Conservation (phyloP, 2,329 filamentous ascomycete genomes). For the Nigrograna mackinnonii region DNA sequence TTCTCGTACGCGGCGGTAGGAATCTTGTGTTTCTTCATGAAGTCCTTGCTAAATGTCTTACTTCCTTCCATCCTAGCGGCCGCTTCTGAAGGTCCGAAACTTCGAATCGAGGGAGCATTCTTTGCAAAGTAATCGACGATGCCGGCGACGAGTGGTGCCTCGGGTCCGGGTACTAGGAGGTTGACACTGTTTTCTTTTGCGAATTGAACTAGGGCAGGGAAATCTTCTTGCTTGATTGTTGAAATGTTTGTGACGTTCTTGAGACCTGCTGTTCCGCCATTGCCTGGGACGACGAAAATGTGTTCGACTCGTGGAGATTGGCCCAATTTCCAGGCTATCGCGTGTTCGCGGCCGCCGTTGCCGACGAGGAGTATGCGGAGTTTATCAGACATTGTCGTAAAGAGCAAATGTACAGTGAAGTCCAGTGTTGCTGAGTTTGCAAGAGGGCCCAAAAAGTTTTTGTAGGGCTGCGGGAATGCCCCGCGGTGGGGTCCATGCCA, state of each 20-base stretch:
- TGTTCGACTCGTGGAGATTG: slow-evolving; percentile 78
- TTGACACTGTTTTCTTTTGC: slow-evolving; percentile 75
- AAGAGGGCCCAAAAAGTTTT: too few relatives aligned
- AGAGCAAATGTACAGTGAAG: too few relatives aligned
- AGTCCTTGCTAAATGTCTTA: slow-evolving; percentile 97
- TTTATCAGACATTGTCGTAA: slow-evolving; percentile 25
- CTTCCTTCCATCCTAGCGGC: slow-evolving; percentile 93
- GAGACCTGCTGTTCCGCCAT: slow-evolving; percentile 79
- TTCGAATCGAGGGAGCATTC: slow-evolving; percentile 61
- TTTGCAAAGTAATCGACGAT: slow-evolving; percentile 81
- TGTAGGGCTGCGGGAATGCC: too few relatives aligned
- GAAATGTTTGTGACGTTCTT: slow-evolving; percentile 70
- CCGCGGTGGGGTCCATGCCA: too few relatives aligned
- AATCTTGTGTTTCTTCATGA: slow-evolving; percentile 89
- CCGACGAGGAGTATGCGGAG: slow-evolving; percentile 76
- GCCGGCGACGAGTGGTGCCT: slow-evolving; percentile 90
- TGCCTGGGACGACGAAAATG: slow-evolving; percentile 73
- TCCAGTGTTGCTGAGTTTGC: too few relatives aligned
- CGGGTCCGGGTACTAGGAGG: slow-evolving; percentile 86
- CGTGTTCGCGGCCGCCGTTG: slow-evolving; percentile 93
- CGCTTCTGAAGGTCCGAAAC: slow-evolving; percentile 82
- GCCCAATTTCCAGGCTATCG: slow-evolving; percentile 89
- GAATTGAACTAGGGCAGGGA: slow-evolving; percentile 74
- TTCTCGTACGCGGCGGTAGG: slow-evolving; percentile 91
- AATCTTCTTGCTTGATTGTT: slow-evolving; percentile 74